A percentile compares a stretch with the other conserved stretches of the same genome.
phyloP scores from a whole-genome alignment of 2,329 filamentous ascomycete genomes.

The Pyricularia grisea region DNA sequence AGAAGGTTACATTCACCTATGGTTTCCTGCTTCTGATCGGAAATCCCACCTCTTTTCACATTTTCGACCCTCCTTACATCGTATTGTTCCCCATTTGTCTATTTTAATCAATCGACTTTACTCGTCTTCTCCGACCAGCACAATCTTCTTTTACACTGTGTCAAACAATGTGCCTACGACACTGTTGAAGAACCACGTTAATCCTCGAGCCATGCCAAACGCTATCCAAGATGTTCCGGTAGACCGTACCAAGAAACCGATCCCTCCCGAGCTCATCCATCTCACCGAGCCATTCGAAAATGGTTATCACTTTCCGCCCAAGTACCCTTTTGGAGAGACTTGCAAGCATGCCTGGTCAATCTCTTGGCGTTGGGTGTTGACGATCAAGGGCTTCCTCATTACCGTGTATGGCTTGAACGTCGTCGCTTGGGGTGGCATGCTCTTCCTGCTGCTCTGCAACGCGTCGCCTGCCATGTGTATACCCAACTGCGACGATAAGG shows the following conservation, averaged over 20 bases:
- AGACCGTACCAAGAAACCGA: conserved; percentile 2
- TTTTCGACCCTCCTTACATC: not conserved
- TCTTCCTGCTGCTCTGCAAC: conserved; percentile 76
- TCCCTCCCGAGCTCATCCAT: conserved; percentile 7
- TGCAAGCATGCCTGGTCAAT: conserved; percentile 46
- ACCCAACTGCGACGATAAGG: conserved; percentile 58
- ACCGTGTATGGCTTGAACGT: conserved; percentile 75
- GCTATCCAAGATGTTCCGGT: not conserved
- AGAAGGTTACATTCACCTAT: not conserved
- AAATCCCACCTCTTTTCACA: not conserved
- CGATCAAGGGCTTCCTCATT: conserved; percentile 66
- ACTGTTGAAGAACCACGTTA: not conserved
- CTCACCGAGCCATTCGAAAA: conserved; percentile 42
- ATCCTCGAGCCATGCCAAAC: not conserved
- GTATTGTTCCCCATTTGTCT: not conserved
- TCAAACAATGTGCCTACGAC: not conserved
- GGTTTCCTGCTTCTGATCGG: not conserved
- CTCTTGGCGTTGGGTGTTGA: conserved; percentile 66
- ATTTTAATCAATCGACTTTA: not conserved
- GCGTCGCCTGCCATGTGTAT: conserved; percentile 65
- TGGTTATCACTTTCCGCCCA: conserved; percentile 56
- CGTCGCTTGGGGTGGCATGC: conserved; percentile 84
- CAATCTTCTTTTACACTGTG: not conserved
- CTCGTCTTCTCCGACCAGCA: not conserved
- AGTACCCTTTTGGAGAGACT: conserved; percentile 49